A percentile compares a stretch with the other conserved stretches of the same genome.
Conservation (phyloP, 2,329 filamentous ascomycete genomes). For the Claviceps sp. region DNA sequence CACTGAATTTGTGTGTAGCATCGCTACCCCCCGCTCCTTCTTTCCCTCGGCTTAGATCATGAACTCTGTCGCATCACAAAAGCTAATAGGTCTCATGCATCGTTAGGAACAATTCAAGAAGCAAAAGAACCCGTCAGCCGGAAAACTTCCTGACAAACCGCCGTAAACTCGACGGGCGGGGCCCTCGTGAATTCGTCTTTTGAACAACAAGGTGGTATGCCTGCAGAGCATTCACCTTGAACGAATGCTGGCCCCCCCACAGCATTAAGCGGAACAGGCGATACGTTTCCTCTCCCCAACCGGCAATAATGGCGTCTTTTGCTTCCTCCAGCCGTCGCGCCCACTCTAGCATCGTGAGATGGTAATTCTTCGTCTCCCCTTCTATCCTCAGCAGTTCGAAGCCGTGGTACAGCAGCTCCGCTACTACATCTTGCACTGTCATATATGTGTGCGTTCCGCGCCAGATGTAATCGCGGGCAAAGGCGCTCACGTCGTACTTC, state of each 20-base stretch:
- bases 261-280: slow-evolving; percentile 2
- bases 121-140: not conserved
- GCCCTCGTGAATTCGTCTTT: not conserved
- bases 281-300: slow-evolving; percentile 3
- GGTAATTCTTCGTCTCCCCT: not conserved
- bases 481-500: slow-evolving; percentile 1
- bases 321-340: slow-evolving; percentile 1
- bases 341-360: slow-evolving; percentile 2
- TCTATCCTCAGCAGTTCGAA: not conserved
- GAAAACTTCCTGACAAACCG: not conserved
- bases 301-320: slow-evolving; percentile 1
- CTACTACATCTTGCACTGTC: slow-evolving; percentile 2
- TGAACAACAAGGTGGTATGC: slow-evolving; percentile 1
- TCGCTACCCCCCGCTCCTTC: too few species aligned
- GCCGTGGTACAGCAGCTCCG: not conserved
- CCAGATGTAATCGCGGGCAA: slow-evolving; percentile 1
- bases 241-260: slow-evolving; percentile 2
- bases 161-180: not conserved
- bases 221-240: slow-evolving; percentile 2
- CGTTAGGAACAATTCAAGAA: not conserved
- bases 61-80: too few species aligned
- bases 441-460: slow-evolving; percentile 1
- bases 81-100: too few species aligned
- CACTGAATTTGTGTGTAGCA: too few species aligned
- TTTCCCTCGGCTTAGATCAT: too few species aligned